Base-by-base conservation (phyloP, 2,329 filamentous ascomycete species). In the Pseudomassariella vexata region DNA sequence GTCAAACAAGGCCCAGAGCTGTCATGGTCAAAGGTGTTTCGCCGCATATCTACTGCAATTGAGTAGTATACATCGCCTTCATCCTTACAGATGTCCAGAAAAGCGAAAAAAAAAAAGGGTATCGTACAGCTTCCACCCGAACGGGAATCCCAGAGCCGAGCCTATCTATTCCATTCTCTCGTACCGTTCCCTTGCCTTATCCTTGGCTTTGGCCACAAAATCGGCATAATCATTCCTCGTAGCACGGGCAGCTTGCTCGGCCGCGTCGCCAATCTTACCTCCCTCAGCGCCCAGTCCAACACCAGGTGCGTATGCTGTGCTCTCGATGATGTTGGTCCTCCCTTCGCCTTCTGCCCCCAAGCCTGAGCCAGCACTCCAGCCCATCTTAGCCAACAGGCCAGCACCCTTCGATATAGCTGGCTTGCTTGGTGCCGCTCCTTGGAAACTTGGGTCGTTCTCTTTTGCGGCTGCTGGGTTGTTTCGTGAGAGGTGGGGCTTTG, bases 211-310 rank as follows among this genome's bases (percentile, higher is more conserved):
- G 39, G 70, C 72, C 33, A 83, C 62, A 49, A 84, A 85, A 32
- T 74, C 75, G 1, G 66, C 60, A 43, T 80, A 81, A 23, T 61
- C 68, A 23, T 73, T 70, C 48, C 66, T 70, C 4, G 79, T 83
- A 49, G 73, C 70, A 41, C 72, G 64, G 39, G 73, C 70, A 16
- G 79, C 79, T 48, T 82, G 66, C 48, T 76, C 70, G 6, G 67
- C 65, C 18, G 82, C 81, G 55, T 85, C 79, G 9, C 82, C 82
- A 22, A 82, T 57, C 47, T 79, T 80, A n/a, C 77, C 71, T 1
- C 80, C 79, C 46, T 80, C 72, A 2, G 80, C 81, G 0, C 82
- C 82, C 11, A 86, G 59, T 2, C 82, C 82, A 2, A 83, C 81
- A 12, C 82, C 81, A 11, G 78, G 72, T 14, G 73, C 66, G 52